Percentiles rank a stretch among this genome's conserved stretches.
These are phyloP conservation scores for Diaporthe helianthi DNA, from an alignment of 2,329 filamentous ascomycete species.

Conservation along the genomic window DNA sequence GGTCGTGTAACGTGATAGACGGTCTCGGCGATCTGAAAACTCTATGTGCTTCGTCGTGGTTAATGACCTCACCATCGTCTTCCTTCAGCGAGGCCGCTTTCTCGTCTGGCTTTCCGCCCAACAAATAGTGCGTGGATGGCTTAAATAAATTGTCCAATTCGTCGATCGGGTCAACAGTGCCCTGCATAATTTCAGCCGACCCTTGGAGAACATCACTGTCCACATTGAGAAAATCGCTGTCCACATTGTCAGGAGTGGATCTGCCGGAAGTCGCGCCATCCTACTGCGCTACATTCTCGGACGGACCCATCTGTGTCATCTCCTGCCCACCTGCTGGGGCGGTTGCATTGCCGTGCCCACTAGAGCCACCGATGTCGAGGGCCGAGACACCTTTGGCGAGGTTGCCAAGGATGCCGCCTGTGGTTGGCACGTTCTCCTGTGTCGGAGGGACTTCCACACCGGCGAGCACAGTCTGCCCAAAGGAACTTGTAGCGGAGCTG, in stretches of 20 bases:
- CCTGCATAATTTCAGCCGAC: not conserved
- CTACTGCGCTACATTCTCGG: constrained; percentile 33
- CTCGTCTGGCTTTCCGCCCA: not conserved
- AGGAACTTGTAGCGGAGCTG: constrained; percentile 25
- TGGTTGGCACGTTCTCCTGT: not conserved
- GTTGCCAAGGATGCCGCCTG: not conserved
- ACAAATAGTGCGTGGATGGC: not conserved
- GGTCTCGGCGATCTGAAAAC: constrained; percentile 33
- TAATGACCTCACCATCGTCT: constrained; percentile 10
- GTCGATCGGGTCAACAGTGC: not conserved
- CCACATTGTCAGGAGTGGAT: constrained; percentile 19
- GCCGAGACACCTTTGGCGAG: constrained; percentile 25
- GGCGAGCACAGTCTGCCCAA: constrained; percentile 32
- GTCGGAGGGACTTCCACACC: constrained; percentile 28
- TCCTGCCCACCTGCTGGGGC: constrained; percentile 21
- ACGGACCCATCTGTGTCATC: constrained; percentile 30
- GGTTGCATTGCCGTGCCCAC: not conserved
- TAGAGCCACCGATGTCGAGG: constrained; percentile 15
- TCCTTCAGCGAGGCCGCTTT: not conserved
- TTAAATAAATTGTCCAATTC: not conserved
- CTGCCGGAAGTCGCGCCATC: constrained; percentile 33
- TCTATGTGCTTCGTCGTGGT: constrained; percentile 26
- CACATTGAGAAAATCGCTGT: not conserved
- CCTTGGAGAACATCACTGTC: not conserved
- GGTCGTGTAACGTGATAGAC: constrained; percentile 28